Evolutionary conservation across 805 yeast species (phyloP), one percentile per base, ranked within the genome.

Genomic region (Saturnispora serradocipensis): DNA sequence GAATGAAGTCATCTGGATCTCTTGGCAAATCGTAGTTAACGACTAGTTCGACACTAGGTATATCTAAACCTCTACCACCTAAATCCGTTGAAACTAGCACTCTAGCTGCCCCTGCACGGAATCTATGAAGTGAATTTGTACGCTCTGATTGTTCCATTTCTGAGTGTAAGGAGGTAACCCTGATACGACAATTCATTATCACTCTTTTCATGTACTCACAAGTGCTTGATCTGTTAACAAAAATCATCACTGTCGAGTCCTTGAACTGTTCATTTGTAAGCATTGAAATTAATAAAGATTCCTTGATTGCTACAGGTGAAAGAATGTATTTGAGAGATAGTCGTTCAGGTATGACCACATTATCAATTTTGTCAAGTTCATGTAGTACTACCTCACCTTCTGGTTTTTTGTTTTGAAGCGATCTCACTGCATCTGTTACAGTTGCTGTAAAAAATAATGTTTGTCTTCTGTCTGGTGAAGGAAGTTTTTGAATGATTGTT

Each of bases 401-500:
- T 28, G 52, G 47, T 22, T 43, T 44, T 52, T 75, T 77, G 50
- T 86, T 84, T 56, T 85, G 84, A 53, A 93, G 72, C 0, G 88
- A 76, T 56, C 95, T 73, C 2, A 93, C 97, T 1, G 95, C 84
- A 61, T 89, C 96, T 0, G 98, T 91, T 16, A 93, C 86, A 0
- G 99, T 93, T 10, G 99, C 99, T 0, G 99, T 93, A 69, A 93
- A 93, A 38, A 93, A 68, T 42, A 91, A 71, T 0, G 97, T 93
- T 67, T 91, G 98, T 60, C 99, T 78, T 51, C 78, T 72, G 3
- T 73, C 74, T 2, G 95, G 72, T 1, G 77, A 70, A 0, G 99
- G 97, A 38, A 93, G 67, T 0, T 81, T 78, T 5, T 73, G 71
- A 60, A 91, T 77, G 61, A 97, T 88, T 22, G 78, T 75, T 46